Base-by-base conservation (phyloP, 2,329 filamentous ascomycete species). In the Nectriaceae sp. region DNA sequence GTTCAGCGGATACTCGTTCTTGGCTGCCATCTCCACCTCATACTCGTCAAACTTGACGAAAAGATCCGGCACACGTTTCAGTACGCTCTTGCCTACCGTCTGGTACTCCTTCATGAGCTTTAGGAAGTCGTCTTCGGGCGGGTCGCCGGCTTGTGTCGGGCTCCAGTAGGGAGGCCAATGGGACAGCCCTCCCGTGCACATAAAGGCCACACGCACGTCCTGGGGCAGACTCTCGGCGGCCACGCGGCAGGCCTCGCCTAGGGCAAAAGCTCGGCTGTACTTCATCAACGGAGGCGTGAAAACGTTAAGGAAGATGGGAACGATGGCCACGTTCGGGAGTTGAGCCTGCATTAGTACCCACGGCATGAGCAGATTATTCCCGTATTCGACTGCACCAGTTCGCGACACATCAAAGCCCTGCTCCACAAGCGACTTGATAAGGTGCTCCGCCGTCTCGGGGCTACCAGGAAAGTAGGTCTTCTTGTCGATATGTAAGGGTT, bases 161-260 rank as follows among this genome's bases (percentile, higher is more conserved):
- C 46, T 62, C 62, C 61, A 66, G 55, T 64, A 65, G 3, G 62
- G 61, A 3, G 63, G 62, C 61, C 62, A 65, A 42, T 65, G 61
- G 2, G 62, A 66, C 5, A 66, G 54, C n/a, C 60, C 60, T 13
- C 60, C 57, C 3, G 60, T 62, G 35, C 49, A 53, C 56, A 43
- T 59, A 15, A 31, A 31, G 15, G 26, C 26, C 26, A 31, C 26
- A 8, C 26, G 26, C 8, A 31, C 26, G 26, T 31, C 26, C 8
- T 15, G 10, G 15, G 26, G 26, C 26, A 31, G 26, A 15, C 26
- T 31, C 26, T 31, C 26, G 15, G 26, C 26, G 15, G 26, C 26
- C 15, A 31, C 26, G 8, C 26, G 26, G 26, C 26, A 31, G 26
- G 26, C 26, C 26, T 31, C 26, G 15, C 26, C 26, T 15, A 31